phyloP scores from a whole-genome alignment of 257 asterid species.

The Solanum medicagineum region DNA sequence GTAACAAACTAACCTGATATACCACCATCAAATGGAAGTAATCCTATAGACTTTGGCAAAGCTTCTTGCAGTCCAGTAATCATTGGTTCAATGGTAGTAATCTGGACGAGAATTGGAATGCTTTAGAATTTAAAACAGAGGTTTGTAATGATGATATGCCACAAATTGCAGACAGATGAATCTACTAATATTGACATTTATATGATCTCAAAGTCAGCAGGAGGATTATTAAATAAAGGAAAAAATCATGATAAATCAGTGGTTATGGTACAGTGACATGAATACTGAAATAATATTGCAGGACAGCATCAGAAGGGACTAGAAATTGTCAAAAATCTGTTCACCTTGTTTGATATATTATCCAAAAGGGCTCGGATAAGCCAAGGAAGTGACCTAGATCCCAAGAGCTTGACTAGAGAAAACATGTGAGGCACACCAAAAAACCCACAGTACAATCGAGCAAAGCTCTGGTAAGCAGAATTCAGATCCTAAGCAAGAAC shows the following conservation, averaged over 20 bases:
- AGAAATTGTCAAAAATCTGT: neutral
- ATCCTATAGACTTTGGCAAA: conserved; percentile 85
- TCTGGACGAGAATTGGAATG: conserved; percentile 32
- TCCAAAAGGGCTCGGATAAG: conserved; percentile 90
- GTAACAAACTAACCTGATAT: conserved; percentile 45
- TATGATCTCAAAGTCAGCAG: neutral
- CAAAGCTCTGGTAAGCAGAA: conserved; percentile 93
- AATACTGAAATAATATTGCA: neutral
- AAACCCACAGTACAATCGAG: conserved; percentile 81
- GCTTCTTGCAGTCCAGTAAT: conserved; percentile 80
- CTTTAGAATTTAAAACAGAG: neutral
- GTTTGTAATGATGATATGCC: neutral
- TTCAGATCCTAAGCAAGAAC: conserved; percentile 57
- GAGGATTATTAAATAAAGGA: neutral
- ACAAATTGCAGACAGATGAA: neutral
- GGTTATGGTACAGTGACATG: neutral
- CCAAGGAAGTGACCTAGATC: conserved; percentile 97
- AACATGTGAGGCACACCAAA: conserved; percentile 95
- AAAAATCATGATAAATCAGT: neutral
- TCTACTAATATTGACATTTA: neutral
- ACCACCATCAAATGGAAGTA: conserved; percentile 94
- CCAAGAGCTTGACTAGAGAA: conserved; percentile 76
- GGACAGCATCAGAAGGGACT: neutral
- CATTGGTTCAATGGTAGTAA: conserved; percentile 80
- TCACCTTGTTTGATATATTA: conserved; percentile 87